These are phyloP conservation scores for Silene uniflora DNA, from an alignment of 148 eudicot genomes.

Conservation along the genomic window DNA sequence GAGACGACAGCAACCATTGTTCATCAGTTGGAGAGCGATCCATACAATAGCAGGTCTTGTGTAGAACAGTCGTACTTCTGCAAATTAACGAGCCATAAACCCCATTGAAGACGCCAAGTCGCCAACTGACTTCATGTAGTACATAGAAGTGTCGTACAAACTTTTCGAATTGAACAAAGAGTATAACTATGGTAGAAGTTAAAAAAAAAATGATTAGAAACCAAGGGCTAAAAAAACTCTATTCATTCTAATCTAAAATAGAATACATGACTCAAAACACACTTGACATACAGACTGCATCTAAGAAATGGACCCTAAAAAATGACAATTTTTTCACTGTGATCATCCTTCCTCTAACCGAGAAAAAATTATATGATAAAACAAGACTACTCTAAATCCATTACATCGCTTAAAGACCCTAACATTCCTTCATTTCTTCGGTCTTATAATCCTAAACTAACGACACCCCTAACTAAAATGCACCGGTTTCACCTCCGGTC, in stretches of 20 bases:
- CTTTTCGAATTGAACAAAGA: constrained; percentile 22
- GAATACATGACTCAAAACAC: constrained; percentile 9
- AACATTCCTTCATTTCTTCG: neutral
- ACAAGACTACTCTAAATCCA: constrained; percentile 15
- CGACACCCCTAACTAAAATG: constrained; percentile 12
- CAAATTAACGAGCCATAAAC: too few relatives aligned
- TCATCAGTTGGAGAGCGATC: neutral
- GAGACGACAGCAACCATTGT: neutral
- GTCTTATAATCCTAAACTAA: constrained; percentile 18
- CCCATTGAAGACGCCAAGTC: too few relatives aligned
- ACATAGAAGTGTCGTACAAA: too few relatives aligned
- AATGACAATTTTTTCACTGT: neutral
- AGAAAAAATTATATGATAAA: too few relatives aligned
- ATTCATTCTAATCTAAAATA: constrained; percentile 25
- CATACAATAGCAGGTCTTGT: too few relatives aligned
- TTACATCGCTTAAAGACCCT: constrained; percentile 16
- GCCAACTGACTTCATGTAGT: neutral
- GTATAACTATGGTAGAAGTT: constrained; percentile 13
- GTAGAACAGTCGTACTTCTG: too few relatives aligned
- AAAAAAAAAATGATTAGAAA: constrained; percentile 29
- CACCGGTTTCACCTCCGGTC: neutral
- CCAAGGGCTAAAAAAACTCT: constrained; percentile 21
- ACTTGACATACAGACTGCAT: constrained; percentile 21
- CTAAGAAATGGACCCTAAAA: constrained; percentile 21
- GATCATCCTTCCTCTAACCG: too few relatives aligned